Evolutionary conservation across 2,329 filamentous ascomycete genomes (phyloP), one percentile per base, ranked within the genome.

Genomic region (Cercospora sp.): DNA sequence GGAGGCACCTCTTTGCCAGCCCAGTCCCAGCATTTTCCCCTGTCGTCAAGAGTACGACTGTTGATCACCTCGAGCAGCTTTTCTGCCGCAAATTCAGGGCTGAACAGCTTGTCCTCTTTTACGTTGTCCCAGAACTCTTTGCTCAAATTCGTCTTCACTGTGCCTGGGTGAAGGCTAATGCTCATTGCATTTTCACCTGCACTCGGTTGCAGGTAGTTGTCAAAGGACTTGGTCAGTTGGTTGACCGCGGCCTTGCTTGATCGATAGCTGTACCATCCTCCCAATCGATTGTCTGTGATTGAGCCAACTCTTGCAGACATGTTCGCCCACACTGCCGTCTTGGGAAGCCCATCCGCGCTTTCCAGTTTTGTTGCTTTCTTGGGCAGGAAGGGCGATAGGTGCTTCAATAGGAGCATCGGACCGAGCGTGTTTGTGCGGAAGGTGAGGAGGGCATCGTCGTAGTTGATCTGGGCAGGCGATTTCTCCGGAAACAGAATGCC

Each of bases 181-280:
- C 88, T 87, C 71, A 93, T 82, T 0, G 90, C 91, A 62, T 86
- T 87, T 0, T 86, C 85, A 0, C 84, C 87, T 67, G 85, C 84
- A 51, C 84, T 83, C 3, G 84, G 81, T 39, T 79, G 79, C 33
- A 95, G 79, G 75, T 89, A 86, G 30, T 90, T 83, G 77, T 95
- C 92, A 69, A 93, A 88, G 6, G 86, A 90, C 79, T 89, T 91
- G 7, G 87, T 87, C 12, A 93, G 67, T 75, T 89, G 89, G 71
- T 89, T 92, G 3, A 94, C 87, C 2, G 85, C 91, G 0, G 91
- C 87, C 79, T 95, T 96, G 63, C 87, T 90, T 7, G 90, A 87
- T 13, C 92, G 88, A 78, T 95, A 95, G 65, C 85, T 88, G 78
- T 93, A 96, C 92, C 92, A 95, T 0, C 92, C 92, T 2, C 92